Conservation (phyloP, 352 stramenopile species). For the Phytophthora tubulina region DNA sequence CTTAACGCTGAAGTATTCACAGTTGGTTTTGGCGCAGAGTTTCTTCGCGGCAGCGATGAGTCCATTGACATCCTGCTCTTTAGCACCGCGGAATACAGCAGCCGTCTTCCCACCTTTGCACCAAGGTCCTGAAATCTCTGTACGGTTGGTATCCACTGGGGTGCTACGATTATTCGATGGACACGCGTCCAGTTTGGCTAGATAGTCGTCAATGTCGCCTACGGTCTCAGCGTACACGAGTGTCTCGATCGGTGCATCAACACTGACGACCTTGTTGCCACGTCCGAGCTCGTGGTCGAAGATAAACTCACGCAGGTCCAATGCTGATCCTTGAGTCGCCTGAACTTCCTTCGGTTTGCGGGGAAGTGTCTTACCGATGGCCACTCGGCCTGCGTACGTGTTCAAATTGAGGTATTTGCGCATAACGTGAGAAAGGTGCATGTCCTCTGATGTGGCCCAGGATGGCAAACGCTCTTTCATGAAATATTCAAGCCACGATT, state of each 20-base stretch:
- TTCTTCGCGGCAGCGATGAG: conserved; percentile 53
- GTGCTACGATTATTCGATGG: conserved; percentile 18
- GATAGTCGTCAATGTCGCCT: conserved; percentile 54
- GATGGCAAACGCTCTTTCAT: conserved; percentile 61
- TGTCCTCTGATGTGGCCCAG: conserved; percentile 67
- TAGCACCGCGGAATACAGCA: conserved; percentile 60
- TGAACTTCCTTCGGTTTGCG: conserved; percentile 49
- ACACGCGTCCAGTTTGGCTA: conserved; percentile 48
- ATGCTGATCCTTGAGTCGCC: conserved; percentile 55
- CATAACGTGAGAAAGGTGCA: conserved; percentile 72
- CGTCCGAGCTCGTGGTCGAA: conserved; percentile 70
- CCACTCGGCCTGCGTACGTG: conserved; percentile 64
- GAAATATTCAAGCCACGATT: conserved; percentile 75
- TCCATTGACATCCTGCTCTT: conserved; percentile 53
- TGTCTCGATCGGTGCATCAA: conserved; percentile 54
- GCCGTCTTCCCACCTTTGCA: conserved; percentile 56
- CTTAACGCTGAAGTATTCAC: conserved; percentile 65
- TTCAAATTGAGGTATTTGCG: conserved; percentile 76
- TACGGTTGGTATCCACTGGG: not conserved
- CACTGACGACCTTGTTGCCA: conserved; percentile 66
- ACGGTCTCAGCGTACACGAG: conserved; percentile 67
- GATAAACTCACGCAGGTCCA: conserved; percentile 64
- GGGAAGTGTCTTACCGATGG: conserved; percentile 43
- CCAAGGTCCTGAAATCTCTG: conserved; percentile 31
- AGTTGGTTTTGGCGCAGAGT: conserved; percentile 56